Conservation (phyloP, 2,329 filamentous ascomycete species). For the Pezicula carpinea region DNA sequence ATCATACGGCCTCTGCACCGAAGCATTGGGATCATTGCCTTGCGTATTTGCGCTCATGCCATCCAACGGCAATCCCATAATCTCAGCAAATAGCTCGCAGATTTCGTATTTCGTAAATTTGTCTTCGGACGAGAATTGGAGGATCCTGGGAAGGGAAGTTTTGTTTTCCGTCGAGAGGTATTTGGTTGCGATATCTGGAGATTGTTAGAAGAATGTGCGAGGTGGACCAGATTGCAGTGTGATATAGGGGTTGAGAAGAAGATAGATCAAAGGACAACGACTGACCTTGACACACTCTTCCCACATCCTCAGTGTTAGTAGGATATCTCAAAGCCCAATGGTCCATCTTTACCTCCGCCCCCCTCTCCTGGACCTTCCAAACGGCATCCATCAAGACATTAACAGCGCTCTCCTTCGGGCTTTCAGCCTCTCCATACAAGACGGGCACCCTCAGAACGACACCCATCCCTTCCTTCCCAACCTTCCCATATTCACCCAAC, state of each 20-base stretch:
- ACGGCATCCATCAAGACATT: constrained; percentile 76
- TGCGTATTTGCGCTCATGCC: constrained; percentile 65
- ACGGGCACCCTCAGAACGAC: constrained; percentile 78
- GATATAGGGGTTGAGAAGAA: too few relatives aligned
- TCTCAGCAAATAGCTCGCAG: constrained; percentile 70
- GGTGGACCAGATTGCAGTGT: neutral
- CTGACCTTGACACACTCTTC: constrained; percentile 65
- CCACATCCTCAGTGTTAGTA: constrained; percentile 85
- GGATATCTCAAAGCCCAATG: constrained; percentile 82
- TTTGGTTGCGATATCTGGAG: constrained; percentile 62
- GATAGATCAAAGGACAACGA: constrained; percentile 16
- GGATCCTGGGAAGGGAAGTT: constrained; percentile 56
- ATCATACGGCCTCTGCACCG: constrained; percentile 78
- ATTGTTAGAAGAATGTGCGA: constrained; percentile 4
- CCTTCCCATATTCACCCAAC: constrained; percentile 51
- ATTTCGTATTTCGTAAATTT: constrained; percentile 88
- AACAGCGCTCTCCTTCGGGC: constrained; percentile 71
- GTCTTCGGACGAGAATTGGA: constrained; percentile 87
- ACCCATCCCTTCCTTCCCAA: constrained; percentile 47
- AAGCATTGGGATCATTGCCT: constrained; percentile 66
- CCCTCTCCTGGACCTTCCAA: constrained; percentile 65
- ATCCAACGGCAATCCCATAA: constrained; percentile 69
- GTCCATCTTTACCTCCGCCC: constrained; percentile 68
- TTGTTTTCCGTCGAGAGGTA: constrained; percentile 52
- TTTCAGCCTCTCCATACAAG: constrained; percentile 73